phyloP scores from a whole-genome alignment of 352 stramenopile genomes.

The Pythium sukuiense region DNA sequence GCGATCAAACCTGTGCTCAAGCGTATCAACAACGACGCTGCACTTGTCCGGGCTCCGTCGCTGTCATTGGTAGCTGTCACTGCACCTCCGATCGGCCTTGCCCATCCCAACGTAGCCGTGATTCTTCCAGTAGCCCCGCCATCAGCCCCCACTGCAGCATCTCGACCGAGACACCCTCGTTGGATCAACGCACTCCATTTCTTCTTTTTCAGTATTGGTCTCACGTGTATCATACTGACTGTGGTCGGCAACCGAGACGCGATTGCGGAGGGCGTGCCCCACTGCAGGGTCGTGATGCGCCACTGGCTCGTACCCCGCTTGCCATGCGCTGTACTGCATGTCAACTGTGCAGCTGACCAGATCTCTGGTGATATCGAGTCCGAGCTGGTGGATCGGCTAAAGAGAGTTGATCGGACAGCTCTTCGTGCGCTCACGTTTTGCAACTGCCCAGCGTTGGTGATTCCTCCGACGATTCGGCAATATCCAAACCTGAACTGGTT shows the following conservation, averaged over 20 bases:
- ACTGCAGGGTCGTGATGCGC: conserved; percentile 11
- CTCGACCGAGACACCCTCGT: not conserved
- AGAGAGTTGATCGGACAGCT: not conserved
- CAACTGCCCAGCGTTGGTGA: conserved; percentile 13
- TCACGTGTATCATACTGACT: not conserved
- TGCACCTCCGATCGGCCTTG: not conserved
- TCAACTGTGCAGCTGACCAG: conserved; percentile 1
- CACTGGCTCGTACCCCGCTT: conserved; percentile 12
- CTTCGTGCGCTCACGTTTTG: conserved; percentile 15
- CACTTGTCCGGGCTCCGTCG: not conserved
- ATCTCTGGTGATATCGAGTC: not conserved
- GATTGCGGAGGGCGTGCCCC: not conserved
- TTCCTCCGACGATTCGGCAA: conserved; percentile 12
- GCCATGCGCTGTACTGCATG: conserved; percentile 11
- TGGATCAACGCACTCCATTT: conserved; percentile 7
- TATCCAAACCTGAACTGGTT: conserved; percentile 22
- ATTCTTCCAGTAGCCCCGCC: too few relatives aligned
- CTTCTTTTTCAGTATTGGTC: not conserved
- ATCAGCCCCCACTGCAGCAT: not conserved
- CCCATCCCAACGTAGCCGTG: not conserved
- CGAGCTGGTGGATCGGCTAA: not conserved
- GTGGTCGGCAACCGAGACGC: not conserved
- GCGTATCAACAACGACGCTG: not conserved
- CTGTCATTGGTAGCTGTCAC: not conserved
- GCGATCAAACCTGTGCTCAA: conserved; percentile 15